A percentile compares a stretch with the other conserved stretches of the same genome.
These are phyloP conservation scores for Mucor lusitanicus DNA, from an alignment of 371 early-diverging fungal genomes.

Conservation along the genomic window DNA sequence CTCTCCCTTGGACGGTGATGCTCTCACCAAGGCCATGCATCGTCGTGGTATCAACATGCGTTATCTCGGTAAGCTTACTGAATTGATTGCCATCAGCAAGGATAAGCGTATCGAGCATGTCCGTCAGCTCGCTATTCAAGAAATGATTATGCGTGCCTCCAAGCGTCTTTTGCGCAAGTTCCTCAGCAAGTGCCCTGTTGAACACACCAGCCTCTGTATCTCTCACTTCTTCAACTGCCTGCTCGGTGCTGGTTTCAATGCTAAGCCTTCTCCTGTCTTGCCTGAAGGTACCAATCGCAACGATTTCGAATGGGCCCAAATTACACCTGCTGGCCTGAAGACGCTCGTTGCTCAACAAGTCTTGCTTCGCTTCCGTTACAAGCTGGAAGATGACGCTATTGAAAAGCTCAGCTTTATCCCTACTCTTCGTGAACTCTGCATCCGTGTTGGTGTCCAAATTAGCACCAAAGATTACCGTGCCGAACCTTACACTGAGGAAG, in stretches of 20 bases:
- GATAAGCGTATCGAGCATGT: conserved; percentile 61
- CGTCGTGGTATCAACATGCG: conserved; percentile 96
- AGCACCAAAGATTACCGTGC: conserved; percentile 75
- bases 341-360: conserved; percentile 63
- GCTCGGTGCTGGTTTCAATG: conserved; percentile 61
- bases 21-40: conserved; percentile 85
- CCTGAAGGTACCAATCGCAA: conserved; percentile 32
- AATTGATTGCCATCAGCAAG: conserved; percentile 58
- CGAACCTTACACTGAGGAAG: conserved; percentile 48
- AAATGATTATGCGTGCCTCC: conserved; percentile 85
- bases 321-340: conserved; percentile 67
- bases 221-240: conserved; percentile 86
- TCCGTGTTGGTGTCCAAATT: conserved; percentile 85
- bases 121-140: conserved; percentile 62
- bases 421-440: conserved; percentile 81
- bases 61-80: conserved; percentile 81
- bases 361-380: conserved; percentile 75
- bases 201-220: conserved; percentile 64
- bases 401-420: conserved; percentile 59
- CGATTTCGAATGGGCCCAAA: conserved; percentile 47
- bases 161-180: conserved; percentile 82
- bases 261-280: conserved; percentile 53
- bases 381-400: conserved; percentile 57
- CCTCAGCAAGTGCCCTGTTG: conserved; percentile 57
- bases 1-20: conserved; percentile 81